Conservation (phyloP, 495 filamentous ascomycete genomes). For the Lichina pygmaea region DNA sequence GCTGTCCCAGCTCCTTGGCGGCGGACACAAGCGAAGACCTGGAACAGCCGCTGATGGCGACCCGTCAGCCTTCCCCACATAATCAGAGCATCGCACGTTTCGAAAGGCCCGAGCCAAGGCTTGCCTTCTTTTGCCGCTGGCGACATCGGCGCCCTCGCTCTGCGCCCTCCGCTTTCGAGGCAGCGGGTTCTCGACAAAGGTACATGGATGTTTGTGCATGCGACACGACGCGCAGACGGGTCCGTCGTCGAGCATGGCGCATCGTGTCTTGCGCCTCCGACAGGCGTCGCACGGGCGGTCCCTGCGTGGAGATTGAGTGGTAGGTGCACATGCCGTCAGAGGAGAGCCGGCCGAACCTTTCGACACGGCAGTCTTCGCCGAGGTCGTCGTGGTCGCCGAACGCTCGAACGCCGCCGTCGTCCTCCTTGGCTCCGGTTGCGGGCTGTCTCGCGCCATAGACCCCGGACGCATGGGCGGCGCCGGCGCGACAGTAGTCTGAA, state of each 20-base stretch:
- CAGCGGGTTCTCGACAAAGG: conserved; percentile 19
- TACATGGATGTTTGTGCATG: conserved; percentile 21
- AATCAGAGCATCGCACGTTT: not conserved
- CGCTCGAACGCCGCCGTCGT: no score
- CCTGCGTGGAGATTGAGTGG: conserved; percentile 7
- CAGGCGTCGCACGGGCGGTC: conserved; percentile 50
- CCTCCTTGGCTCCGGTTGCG: no score
- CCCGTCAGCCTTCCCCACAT: not conserved
- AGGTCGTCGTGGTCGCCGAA: no score
- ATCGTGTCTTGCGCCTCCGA: conserved; percentile 60
- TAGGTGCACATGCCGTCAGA: not conserved
- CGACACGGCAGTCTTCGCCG: no score
- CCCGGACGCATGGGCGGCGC: no score
- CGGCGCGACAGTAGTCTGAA: no score
- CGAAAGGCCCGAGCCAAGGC: not conserved
- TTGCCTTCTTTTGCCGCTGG: conserved; percentile 1
- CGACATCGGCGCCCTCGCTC: conserved; percentile 1
- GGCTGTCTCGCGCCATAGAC: no score
- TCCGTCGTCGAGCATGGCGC: conserved; percentile 78
- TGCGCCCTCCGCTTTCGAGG: conserved; percentile 20
- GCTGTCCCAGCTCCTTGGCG: not conserved
- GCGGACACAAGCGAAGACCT: conserved; percentile 1
- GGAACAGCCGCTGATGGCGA: not conserved
- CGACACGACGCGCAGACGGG: conserved; percentile 30
- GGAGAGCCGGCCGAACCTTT: not conserved